Evolutionary conservation across 176 grass and related monocot genomes (phyloP).

Genomic region (Phoenix dactylifera): DNA sequence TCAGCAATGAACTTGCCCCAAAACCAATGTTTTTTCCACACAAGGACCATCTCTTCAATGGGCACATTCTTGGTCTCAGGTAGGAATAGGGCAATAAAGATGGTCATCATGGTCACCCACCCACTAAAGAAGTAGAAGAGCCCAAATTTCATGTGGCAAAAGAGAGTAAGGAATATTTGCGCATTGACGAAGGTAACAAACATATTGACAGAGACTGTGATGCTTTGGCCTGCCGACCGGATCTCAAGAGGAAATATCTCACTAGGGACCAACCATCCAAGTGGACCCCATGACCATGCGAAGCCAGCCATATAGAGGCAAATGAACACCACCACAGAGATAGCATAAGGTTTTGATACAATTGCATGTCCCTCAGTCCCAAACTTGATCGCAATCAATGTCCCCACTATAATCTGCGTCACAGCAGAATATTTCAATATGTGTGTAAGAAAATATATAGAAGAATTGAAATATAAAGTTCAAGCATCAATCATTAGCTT

Average conservation of each 20-base stretch:
- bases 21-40: too few relatives aligned
- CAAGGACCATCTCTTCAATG: too few relatives aligned
- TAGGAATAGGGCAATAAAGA: too few relatives aligned
- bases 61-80: too few relatives aligned
- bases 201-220: conserved; percentile 12
- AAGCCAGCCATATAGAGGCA: conserved; percentile 17
- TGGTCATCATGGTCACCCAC: too few relatives aligned
- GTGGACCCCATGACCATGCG: conserved; percentile 21
- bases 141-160: too few relatives aligned
- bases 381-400: conserved; percentile 14
- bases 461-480: not conserved
- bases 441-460: not conserved
- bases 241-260: conserved; percentile 6
- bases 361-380: not conserved
- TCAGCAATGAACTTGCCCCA: too few relatives aligned
- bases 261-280: conserved; percentile 8
- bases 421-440: not conserved
- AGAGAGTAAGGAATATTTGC: too few relatives aligned
- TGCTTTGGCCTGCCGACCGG: conserved; percentile 18
- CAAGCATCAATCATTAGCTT: too few relatives aligned
- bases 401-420: conserved; percentile 15
- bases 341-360: conserved; percentile 6
- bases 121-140: too few relatives aligned
- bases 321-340: conserved; percentile 16
- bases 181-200: too few relatives aligned